Base-by-base conservation (phyloP, 768 basidiomycete genomes). In the Pholiota microspora region DNA sequence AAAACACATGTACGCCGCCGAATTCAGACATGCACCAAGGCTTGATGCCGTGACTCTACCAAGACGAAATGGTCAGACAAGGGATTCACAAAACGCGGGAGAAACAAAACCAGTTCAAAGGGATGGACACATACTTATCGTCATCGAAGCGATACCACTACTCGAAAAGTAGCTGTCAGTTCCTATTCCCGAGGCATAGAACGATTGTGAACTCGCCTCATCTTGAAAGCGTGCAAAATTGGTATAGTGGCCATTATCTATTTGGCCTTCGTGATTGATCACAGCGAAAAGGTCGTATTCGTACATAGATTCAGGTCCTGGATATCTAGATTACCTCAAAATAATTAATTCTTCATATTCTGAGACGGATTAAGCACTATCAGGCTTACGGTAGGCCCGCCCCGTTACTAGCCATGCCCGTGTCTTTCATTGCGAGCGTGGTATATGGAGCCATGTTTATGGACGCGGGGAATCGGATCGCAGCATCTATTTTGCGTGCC, bases 141-240 rank as follows among this genome's bases (percentile, higher is more conserved):
- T 97, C 94, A 67, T 97, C 94, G 69, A 93, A 94, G 21, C 86
- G 86, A 71, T 90, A 96, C 93, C 93, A 98, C 86, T 95, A 67
- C 27, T 27, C 38, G 15, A 49, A 48, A 51, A 52, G 6, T 16
- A n/a, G 28, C 16, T 31, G 49, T 28, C 47, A 38, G 46, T 25
- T 31, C 29, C 13, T 29, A 45, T 10, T n/a, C 32, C 18, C 6
- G 3, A 29, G 27, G n/a, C 31, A 21, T 18, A 45, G 51, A 35
- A 15, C 27, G 27, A 49, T 16, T 48, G 56, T 13, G 55, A 18
- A 73, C 87, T 56, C 59, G 92, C 89, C 73, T 94, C 92, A 63
- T 96, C 89, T 53, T 87, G 82, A 62, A 85, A 92, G 23, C 92
- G 81, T 13, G 89, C 87, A 68, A 81, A 94, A 66, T 88, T 90